Evolutionary conservation across 2,329 filamentous ascomycete genomes (phyloP), one percentile per base, ranked within the genome.

Genomic region (Apiospora koreana): DNA sequence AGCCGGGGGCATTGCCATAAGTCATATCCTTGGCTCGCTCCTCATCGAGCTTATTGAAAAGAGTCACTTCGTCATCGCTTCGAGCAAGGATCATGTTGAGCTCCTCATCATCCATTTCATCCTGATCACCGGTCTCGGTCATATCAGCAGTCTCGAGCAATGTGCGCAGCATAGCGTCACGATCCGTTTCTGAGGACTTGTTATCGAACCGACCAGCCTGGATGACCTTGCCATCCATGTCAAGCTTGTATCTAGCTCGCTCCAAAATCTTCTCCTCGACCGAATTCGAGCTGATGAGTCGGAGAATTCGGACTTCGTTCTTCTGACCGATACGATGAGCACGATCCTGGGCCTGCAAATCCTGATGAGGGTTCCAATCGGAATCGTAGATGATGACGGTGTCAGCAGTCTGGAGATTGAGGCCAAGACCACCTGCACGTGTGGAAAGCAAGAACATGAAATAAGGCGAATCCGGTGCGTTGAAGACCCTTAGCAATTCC

Each of bases 381-480:
- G 96, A 99, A 79, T 99, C 96, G 83, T 98, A 99, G 79, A 99
- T 99, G 82, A 99, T 98, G 84, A 99, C 96, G 1, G 96, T 99
- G 82, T 99, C 96, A 54, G 96, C 96, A 64, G 95, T 98, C 82
- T 99, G 96, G 80, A 99, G 82, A 79, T 99, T 99, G 75, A 99
- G 88, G 87, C 96, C 96, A 14, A 99, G 88, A 89, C 96, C 96
- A 91, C 96, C 96, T 72, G 96, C 96, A 86, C 96, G 95, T 31
- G 96, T 99, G 3, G 96, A 99, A n/a, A 99, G 89, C 81, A 99
- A 83, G 86, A 99, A 99, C 84, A 97, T 97, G 82, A 98, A 98
- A 82, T 98, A 98, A 6, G 94, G 93, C 7, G 96, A 99, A 73
- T 92, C 82, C 0, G 95, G 94, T 1, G 91, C 92, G 79, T 99